These are phyloP conservation scores for Tetrahymena thermophila DNA, from an alignment of 73 alveolate genomes.

Conservation along the genomic window DNA sequence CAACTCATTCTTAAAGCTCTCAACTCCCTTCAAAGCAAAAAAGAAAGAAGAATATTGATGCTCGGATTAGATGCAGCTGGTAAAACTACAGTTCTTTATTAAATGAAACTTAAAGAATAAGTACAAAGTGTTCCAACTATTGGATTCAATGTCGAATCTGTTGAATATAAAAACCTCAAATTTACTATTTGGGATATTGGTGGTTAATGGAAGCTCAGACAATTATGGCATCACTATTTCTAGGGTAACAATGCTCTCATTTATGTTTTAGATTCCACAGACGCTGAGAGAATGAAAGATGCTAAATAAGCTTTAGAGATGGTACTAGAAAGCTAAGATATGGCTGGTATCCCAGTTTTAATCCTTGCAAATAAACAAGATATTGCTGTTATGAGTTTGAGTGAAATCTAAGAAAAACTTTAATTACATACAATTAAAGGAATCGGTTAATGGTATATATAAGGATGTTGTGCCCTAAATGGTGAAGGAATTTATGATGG, in stretches of 20 bases:
- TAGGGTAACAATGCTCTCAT: conserved; percentile 70
- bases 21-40: neutral
- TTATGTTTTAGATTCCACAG: conserved; percentile 71
- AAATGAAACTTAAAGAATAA: conserved; percentile 64
- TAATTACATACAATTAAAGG: conserved; percentile 14
- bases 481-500: conserved; percentile 79
- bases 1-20: neutral
- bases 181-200: conserved; percentile 93
- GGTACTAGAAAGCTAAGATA: conserved; percentile 31
- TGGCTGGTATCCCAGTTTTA: conserved; percentile 65
- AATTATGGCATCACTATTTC: conserved; percentile 84
- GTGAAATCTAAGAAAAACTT: conserved; percentile 29
- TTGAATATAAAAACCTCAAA: conserved; percentile 71
- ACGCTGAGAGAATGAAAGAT: conserved; percentile 41
- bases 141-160: conserved; percentile 87
- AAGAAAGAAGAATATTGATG: conserved; percentile 48
- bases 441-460: conserved; percentile 24
- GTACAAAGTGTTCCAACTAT: conserved; percentile 78
- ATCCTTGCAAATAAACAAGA: conserved; percentile 79
- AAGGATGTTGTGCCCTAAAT: conserved; percentile 56
- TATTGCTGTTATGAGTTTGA: conserved; percentile 30
- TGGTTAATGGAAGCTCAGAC: conserved; percentile 69
- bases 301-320: conserved; percentile 65
- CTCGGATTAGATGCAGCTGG: conserved; percentile 68
- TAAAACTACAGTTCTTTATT: conserved; percentile 59